Evolutionary conservation across 805 yeast species (phyloP).

Genomic region (Ogataea wickerhamii): DNA sequence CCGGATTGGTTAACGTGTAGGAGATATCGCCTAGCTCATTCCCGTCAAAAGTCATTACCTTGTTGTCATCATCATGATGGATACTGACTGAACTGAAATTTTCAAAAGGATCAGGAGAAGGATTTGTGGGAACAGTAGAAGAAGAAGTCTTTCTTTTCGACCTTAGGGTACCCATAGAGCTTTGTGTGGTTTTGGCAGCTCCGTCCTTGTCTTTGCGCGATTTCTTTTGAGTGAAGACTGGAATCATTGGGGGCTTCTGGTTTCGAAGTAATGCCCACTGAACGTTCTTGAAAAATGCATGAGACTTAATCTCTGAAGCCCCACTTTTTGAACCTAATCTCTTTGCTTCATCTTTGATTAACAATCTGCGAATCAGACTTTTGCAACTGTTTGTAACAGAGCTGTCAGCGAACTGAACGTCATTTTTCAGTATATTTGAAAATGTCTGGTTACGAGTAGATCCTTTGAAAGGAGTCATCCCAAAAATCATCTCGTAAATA

Average conservation of each 20-base stretch:
- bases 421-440: conserved; percentile 79
- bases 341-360: conserved; percentile 84
- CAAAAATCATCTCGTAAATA: conserved; percentile 90
- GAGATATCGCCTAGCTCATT: conserved; percentile 52
- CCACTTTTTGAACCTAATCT: conserved; percentile 91
- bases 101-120: conserved; percentile 67
- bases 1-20: conserved; percentile 46
- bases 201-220: conserved; percentile 16
- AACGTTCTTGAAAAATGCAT: conserved; percentile 83
- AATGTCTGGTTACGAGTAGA: conserved; percentile 84
- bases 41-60: conserved; percentile 46
- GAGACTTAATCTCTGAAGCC: conserved; percentile 90
- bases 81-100: conserved; percentile 83
- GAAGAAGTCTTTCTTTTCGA: conserved; percentile 31
- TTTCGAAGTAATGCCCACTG: conserved; percentile 96
- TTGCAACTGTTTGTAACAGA: conserved; percentile 70
- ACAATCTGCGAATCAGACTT: conserved; percentile 70
- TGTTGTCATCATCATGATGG: conserved; percentile 59
- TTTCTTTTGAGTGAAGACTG: conserved; percentile 48
- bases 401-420: conserved; percentile 71
- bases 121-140: conserved; percentile 20
- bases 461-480: conserved; percentile 96
- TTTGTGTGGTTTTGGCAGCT: conserved; percentile 16
- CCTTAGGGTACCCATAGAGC: conserved; percentile 44
- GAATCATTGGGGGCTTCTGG: conserved; percentile 94